Percentiles rank a stretch among this genome's conserved stretches.
Conservation (phyloP, 108 stramenopile species). For the Poteriospumella lacustris region DNA sequence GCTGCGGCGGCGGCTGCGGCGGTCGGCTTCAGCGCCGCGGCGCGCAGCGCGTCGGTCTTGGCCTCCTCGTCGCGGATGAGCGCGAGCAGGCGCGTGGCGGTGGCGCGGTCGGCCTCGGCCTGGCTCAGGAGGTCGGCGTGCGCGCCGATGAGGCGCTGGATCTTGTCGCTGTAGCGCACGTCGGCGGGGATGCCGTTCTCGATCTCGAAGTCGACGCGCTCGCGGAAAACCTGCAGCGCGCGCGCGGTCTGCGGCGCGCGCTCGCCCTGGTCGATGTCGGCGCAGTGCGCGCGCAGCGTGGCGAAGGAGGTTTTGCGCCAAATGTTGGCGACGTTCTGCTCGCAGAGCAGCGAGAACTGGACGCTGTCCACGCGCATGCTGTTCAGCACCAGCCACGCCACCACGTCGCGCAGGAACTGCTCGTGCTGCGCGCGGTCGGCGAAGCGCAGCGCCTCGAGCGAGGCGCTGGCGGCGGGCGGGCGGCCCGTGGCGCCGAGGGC, state of each 20-base stretch:
- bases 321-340: slow-evolving; percentile 91
- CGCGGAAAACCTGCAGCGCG: slow-evolving; percentile 78
- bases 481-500: slow-evolving; percentile 33
- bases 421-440: slow-evolving; percentile 15
- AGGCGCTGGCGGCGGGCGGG: slow-evolving; percentile 31
- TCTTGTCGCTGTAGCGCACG: slow-evolving; percentile 73
- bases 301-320: slow-evolving; percentile 81
- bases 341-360: slow-evolving; percentile 86
- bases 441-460: not conserved
- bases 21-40: not conserved
- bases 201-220: slow-evolving; percentile 87
- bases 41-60: not conserved
- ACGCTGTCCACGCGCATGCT: slow-evolving; percentile 94
- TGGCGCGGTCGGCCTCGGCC: not conserved
- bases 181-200: slow-evolving; percentile 85
- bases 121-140: not conserved
- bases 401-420: slow-evolving; percentile 71
- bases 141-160: slow-evolving; percentile 63
- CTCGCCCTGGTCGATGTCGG: not conserved
- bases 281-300: slow-evolving; percentile 50
- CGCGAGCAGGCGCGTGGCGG: not conserved
- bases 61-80: slow-evolving; percentile 21
- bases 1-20: not conserved
- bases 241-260: not conserved
- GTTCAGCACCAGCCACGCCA: slow-evolving; percentile 93